Evolutionary conservation across 2,329 filamentous ascomycete species (phyloP), one percentile per base, ranked within the genome.

Genomic region (Penicillium frequentans): DNA sequence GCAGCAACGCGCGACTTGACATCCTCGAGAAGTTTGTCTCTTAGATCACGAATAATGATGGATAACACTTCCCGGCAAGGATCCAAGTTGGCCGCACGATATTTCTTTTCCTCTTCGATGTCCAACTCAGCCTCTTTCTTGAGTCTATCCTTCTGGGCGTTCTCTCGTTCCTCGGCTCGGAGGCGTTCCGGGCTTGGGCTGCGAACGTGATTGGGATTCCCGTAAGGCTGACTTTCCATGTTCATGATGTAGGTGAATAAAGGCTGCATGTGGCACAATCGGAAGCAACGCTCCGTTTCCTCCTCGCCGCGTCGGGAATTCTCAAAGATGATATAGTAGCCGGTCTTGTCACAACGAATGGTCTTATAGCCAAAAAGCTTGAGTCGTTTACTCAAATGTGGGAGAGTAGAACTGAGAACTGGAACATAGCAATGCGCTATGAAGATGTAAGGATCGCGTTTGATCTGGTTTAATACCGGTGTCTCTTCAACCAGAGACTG

Each of bases 181-280:
- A 77, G 64, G 55, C 74, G 71, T 57, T 75, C 74, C 21, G 77
- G 79, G 58, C 76, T 80, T 26, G 74, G 77, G 59, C 76, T 80
- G 62, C 76, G 72, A 64, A 85, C 81, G 65, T 87, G 86, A 62
- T 85, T 81, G 13, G 85, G 84, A 67, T 87, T 86, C 42, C 86
- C 86, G 67, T 86, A 86, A 60, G 84, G 82, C 62, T 89, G 89
- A 55, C 91, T 87, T 70, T 93, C 89, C 91, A 99, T 96, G 45
- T 86, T 85, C 90, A 99, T 93, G 58, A 84, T 83, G 66, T 98
- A 98, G 1, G 90, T 97, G 78, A 99, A 99, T 61, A 99, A 85
- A 6, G 90, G 84, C 44, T 89, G 88, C 71, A 90, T 88, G 71
- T 97, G 88, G 63, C 90, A 92, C 51, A 87, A 84, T 53, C 85